Conservation (phyloP, 169 alveolate species). For the Cryptosporidium andersoni region DNA sequence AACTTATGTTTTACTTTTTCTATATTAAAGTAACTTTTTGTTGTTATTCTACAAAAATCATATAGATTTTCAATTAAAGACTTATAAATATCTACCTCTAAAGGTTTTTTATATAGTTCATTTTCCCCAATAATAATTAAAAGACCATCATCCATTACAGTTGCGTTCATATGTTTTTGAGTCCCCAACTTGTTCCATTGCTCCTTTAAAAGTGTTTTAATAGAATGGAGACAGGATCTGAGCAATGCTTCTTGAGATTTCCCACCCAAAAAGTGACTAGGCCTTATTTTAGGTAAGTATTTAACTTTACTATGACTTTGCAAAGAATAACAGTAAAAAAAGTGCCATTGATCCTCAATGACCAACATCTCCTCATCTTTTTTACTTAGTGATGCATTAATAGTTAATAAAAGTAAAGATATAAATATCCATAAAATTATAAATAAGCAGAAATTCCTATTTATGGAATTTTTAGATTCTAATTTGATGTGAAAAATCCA, state of each 20-base stretch:
- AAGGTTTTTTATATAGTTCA: constrained; percentile 21
- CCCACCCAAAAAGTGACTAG: constrained; percentile 14
- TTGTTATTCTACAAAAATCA: constrained; percentile 11
- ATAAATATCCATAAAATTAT: too few species aligned
- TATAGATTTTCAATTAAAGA: constrained; percentile 1
- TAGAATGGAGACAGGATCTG: constrained; percentile 33
- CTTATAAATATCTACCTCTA: background rate
- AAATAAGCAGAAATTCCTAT: too few species aligned
- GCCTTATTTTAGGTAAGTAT: constrained; percentile 24
- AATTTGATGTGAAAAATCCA: too few species aligned
- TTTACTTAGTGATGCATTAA: background rate
- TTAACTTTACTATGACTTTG: constrained; percentile 17
- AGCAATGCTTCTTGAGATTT: constrained; percentile 2
- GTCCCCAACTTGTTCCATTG: constrained; percentile 27
- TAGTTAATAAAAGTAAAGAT: too few species aligned
- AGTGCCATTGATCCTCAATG: constrained; percentile 10
- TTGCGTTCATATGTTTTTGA: constrained; percentile 5
- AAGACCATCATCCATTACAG: background rate
- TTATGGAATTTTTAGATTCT: too few species aligned
- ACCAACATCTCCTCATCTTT: background rate
- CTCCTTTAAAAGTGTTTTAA: constrained; percentile 23
- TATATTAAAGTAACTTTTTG: constrained; percentile 4
- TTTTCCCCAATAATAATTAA: constrained; percentile 43
- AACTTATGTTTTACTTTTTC: background rate
- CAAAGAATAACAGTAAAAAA: constrained; percentile 25